Evolutionary conservation across 371 early-diverging fungal genomes (phyloP), one percentile per base, ranked within the genome.

Genomic region (Mortierella sp.): DNA sequence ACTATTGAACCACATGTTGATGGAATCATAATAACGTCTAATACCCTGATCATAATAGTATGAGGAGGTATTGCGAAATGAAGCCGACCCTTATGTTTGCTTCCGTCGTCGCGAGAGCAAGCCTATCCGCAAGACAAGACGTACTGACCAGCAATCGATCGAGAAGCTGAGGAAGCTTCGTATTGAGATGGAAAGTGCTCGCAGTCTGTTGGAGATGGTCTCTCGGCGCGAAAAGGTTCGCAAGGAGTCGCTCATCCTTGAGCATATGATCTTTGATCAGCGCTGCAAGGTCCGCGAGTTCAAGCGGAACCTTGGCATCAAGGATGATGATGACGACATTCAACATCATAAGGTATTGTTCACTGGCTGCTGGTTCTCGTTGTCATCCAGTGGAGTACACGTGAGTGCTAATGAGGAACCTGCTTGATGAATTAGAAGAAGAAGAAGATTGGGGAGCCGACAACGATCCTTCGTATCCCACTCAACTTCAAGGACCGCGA

Each of bases 81-180:
- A 95, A 59, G 80, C 85, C 37, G 95, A 97, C 71, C 96, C 98
- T 0, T 98, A 96, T 76, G 90, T 96, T n/a, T 98, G 98, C 70
- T 98, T 98, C 84, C 92, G 98, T 52, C 90, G 94, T 46, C 88
- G 98, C 31, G 98, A 98, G 77, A 87, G 95, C 53, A 93, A 92
- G 68, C 88, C 89, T 6, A 67, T 91, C 13, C 92, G 98, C 29
- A 96, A 96, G 71, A 93, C 96, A 9, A 81, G 97, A 51, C 91
- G 95, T n/a, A 90, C 91, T 19, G 98, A 98, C 74, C 86, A 89
- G 45, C 91, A 90, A 53, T 90, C 94, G 5, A 67, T 95, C 27
- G 93, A 96, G 53, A 90, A 93, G 60, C 82, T 98, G 40, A 85
- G 88, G n/a, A 85, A 89, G 52, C 79, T 98, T 31, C 92, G 93